These are phyloP conservation scores for Podosphaera leucotricha DNA, from an alignment of 2,329 filamentous ascomycete genomes.

Conservation along the genomic window DNA sequence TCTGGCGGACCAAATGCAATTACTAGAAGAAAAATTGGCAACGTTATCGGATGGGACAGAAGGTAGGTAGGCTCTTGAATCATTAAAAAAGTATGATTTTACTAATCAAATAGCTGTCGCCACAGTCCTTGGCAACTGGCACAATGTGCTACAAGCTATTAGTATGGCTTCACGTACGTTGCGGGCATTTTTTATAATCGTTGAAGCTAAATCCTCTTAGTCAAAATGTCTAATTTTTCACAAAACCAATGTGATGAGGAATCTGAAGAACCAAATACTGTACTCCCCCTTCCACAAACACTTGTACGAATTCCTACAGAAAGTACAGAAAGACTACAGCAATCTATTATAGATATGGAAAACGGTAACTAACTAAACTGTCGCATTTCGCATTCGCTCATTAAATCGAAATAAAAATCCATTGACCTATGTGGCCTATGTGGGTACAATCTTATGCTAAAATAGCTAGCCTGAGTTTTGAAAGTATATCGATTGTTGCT, in stretches of 20 bases:
- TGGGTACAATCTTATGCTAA: background rate
- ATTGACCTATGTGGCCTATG: too few relatives aligned
- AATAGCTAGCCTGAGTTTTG: background rate
- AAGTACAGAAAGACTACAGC: constrained; percentile 39
- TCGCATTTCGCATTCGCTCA: too few relatives aligned
- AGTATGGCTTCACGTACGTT: constrained; percentile 62
- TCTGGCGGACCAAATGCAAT: constrained; percentile 61
- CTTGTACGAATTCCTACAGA: constrained; percentile 69
- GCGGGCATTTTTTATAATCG: background rate
- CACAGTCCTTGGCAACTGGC: constrained; percentile 68
- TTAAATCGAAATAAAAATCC: too few relatives aligned
- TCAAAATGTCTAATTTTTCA: constrained; percentile 42
- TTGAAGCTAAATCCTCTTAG: constrained; percentile 19
- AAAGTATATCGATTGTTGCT: background rate
- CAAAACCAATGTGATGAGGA: constrained; percentile 19
- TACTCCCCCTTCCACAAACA: constrained; percentile 46
- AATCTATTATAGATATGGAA: constrained; percentile 6
- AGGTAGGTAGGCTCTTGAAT: constrained; percentile 34
- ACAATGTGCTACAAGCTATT: constrained; percentile 63
- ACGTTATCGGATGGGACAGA: constrained; percentile 66
- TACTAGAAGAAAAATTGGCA: constrained; percentile 50
- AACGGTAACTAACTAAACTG: background rate
- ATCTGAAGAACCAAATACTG: constrained; percentile 19
- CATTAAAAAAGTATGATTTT: background rate
- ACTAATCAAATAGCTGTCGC: constrained; percentile 40